Percentiles rank a stretch among this genome's conserved stretches.
Evolutionary conservation across 176 grass and related monocot genomes (phyloP).

Genomic region (Triticum monococcum): DNA sequence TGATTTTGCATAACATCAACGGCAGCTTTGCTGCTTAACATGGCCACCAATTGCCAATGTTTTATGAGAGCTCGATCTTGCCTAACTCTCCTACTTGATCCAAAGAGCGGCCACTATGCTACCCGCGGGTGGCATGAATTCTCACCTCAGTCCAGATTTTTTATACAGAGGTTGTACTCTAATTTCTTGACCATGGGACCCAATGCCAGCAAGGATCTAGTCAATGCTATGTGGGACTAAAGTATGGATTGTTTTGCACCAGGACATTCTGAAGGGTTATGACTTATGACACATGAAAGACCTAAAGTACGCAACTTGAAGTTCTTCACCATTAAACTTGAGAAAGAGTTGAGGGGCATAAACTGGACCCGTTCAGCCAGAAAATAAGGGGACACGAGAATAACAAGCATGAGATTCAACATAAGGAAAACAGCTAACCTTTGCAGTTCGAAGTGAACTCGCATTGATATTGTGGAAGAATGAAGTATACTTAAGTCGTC

Average conservation of each 20-base stretch:
- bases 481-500: conserved; percentile 85
- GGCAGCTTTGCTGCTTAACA: neutral
- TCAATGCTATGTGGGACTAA: neutral
- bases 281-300: neutral
- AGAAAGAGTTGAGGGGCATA: neutral
- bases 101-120: neutral
- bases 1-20: neutral
- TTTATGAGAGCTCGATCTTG: neutral
- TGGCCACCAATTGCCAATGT: neutral
- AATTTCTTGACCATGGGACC: neutral
- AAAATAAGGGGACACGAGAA: conserved; percentile 8
- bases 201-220: neutral
- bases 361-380: neutral
- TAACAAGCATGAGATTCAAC: conserved; percentile 31
- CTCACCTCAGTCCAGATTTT: neutral
- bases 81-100: neutral
- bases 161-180: neutral
- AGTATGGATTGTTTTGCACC: neutral
- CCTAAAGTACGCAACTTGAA: neutral
- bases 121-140: neutral
- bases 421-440: conserved; percentile 49
- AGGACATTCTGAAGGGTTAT: neutral
- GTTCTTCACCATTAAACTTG: neutral
- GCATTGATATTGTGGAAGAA: conserved; percentile 99
- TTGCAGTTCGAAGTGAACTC: conserved; percentile 74